A percentile compares a stretch with the other conserved stretches of the same genome.
These are phyloP conservation scores for Lepidium didymum DNA, from an alignment of 345 rosid genomes.

Conservation along the genomic window DNA sequence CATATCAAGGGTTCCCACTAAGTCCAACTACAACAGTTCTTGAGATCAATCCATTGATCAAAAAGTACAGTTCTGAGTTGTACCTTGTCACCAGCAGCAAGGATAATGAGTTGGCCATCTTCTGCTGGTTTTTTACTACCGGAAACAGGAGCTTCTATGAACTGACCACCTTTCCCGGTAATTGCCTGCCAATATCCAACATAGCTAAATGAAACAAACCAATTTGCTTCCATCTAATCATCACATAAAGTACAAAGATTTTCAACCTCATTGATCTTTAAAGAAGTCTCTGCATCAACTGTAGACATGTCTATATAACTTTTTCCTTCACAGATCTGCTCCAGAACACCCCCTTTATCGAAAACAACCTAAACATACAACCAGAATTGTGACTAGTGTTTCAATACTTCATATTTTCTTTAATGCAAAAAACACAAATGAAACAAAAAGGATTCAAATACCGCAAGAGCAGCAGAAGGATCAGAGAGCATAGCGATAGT, in stretches of 20 bases:
- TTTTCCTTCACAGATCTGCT: conserved; percentile 59
- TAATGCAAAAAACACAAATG: neutral
- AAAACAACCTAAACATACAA: conserved; percentile 64
- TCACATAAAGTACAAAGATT: neutral
- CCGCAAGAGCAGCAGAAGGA: conserved; percentile 85
- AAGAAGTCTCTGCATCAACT: conserved; percentile 81
- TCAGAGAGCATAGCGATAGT: conserved; percentile 91
- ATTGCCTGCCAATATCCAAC: conserved; percentile 47
- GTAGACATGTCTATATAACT: conserved; percentile 95
- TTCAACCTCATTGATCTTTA: conserved; percentile 61
- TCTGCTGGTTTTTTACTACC: conserved; percentile 98
- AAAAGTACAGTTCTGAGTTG: neutral
- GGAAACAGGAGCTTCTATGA: conserved; percentile 93
- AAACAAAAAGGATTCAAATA: conserved; percentile 14
- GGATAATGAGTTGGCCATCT: conserved; percentile 88
- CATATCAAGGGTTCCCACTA: neutral
- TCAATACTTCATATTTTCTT: neutral
- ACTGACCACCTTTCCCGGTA: conserved; percentile 65
- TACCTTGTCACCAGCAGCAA: conserved; percentile 95
- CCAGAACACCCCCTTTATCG: conserved; percentile 73
- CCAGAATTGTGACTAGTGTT: neutral
- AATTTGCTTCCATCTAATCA: neutral
- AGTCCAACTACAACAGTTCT: neutral
- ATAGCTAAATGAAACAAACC: neutral
- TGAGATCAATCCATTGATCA: neutral